Conservation (phyloP, 768 basidiomycete species). For the Tulasnella sp. region DNA sequence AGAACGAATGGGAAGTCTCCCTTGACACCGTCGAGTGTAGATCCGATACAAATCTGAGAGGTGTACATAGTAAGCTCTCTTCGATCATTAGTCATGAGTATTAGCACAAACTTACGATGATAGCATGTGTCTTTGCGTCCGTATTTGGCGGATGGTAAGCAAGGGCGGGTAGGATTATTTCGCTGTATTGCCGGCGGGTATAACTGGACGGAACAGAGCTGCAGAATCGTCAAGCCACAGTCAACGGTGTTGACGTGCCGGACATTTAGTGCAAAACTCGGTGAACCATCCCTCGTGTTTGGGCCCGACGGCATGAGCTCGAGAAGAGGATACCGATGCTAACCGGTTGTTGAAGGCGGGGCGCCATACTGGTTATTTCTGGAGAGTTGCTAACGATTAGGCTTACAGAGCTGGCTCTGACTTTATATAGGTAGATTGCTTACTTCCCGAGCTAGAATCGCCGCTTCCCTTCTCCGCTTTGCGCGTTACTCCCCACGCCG, state of each 20-base stretch:
- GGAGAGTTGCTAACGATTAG: neutral
- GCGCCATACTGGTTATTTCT: neutral
- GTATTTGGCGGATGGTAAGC: neutral
- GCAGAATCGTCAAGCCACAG: neutral
- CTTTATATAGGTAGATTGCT: neutral
- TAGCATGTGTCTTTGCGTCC: neutral
- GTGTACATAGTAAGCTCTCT: neutral
- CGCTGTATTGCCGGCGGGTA: neutral
- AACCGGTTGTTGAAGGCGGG: neutral
- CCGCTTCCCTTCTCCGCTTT: neutral
- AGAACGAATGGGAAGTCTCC: neutral
- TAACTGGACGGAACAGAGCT: neutral
- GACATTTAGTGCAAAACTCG: neutral
- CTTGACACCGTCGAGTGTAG: neutral
- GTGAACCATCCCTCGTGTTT: neutral
- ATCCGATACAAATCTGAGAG: neutral
- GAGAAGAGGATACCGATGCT: neutral
- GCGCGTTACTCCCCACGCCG: neutral
- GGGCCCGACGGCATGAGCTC: neutral
- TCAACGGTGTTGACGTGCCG: neutral
- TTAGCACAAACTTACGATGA: neutral
- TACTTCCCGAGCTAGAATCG: neutral
- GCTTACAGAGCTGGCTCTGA: neutral
- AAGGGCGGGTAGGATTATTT: neutral
- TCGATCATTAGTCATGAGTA: neutral